phyloP scores from a whole-genome alignment of 768 basidiomycete genomes.

The Hygrocybe punicea region DNA sequence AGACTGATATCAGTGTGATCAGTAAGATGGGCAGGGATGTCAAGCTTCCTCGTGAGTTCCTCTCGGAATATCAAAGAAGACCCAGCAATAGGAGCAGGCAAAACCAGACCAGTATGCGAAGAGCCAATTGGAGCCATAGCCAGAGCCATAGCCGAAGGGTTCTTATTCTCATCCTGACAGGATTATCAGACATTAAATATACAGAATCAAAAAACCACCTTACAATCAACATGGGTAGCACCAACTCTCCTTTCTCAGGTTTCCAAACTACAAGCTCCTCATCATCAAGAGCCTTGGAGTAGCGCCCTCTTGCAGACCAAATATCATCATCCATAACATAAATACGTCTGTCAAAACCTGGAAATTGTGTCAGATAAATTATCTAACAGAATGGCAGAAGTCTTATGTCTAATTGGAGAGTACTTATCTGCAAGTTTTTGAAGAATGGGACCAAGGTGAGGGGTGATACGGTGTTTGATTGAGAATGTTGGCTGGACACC shows the following conservation, averaged over 20 bases:
- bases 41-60: background rate
- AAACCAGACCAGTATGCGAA: background rate
- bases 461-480: background rate
- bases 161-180: too few species aligned
- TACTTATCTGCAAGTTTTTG: background rate
- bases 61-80: background rate
- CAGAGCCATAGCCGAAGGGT: too few species aligned
- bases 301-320: background rate
- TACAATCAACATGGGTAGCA: background rate
- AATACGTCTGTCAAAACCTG: background rate
- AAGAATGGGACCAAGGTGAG: background rate
- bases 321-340: background rate
- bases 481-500: too few species aligned
- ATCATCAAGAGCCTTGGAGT: background rate
- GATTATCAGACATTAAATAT: too few species aligned
- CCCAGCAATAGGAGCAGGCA: background rate
- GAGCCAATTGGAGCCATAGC: background rate
- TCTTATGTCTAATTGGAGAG: background rate
- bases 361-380: background rate
- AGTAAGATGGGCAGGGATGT: background rate
- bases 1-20: background rate
- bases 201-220: too few species aligned
- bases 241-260: background rate
- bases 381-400: background rate
- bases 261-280: background rate